These are phyloP conservation scores for Kazachstania martiniae DNA, from an alignment of 805 yeast genomes.

Conservation along the genomic window DNA sequence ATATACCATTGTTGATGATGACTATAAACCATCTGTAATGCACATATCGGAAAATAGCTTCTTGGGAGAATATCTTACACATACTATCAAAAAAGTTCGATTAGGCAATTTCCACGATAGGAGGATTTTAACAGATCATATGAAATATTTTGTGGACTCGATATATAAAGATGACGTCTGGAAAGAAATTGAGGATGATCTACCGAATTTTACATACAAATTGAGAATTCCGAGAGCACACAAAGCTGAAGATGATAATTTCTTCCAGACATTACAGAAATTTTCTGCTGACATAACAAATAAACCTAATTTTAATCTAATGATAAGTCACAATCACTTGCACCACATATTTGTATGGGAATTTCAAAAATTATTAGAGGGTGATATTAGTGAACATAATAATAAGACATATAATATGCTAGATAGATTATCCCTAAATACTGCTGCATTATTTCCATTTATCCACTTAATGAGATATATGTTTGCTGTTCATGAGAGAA, in stretches of 20 bases:
- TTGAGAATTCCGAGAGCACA: no score
- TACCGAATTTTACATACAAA: background rate
- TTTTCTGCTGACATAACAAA: no score
- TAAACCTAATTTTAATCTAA: no score
- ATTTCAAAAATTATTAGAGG: no score
- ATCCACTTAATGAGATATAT: conserved; percentile 17
- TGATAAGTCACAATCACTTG: no score
- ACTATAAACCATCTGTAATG: no score
- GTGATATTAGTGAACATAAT: no score
- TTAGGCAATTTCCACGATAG: conserved; percentile 12
- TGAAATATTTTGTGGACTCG: background rate
- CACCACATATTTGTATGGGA: no score
- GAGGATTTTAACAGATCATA: conserved; percentile 1
- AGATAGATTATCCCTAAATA: conserved; percentile 10
- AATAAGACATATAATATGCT: no score
- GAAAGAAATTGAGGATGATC: conserved; percentile 1
- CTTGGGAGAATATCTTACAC: conserved; percentile 11
- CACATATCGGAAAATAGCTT: conserved; percentile 12
- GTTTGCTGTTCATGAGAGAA: conserved; percentile 6
- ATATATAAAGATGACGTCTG: conserved; percentile 5
- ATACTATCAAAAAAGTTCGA: conserved; percentile 8
- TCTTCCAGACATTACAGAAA: no score
- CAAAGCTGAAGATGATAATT: no score
- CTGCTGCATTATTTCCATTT: conserved; percentile 19
- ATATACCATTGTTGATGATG: no score